Evolutionary conservation across 805 yeast species (phyloP).

Genomic region (Lachancea dasiensis): DNA sequence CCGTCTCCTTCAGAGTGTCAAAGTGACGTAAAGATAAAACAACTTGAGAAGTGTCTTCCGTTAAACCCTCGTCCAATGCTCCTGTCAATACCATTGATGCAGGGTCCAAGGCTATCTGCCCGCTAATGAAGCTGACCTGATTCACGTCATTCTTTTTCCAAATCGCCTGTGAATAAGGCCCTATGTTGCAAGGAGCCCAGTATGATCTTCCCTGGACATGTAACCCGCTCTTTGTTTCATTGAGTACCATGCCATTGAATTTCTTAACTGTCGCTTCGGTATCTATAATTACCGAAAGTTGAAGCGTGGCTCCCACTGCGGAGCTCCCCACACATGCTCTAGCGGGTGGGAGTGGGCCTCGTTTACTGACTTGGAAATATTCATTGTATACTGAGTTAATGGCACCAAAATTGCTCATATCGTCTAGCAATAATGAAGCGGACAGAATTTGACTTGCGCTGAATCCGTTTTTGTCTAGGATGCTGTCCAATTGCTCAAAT

Average conservation of each 20-base stretch:
- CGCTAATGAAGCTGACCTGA: slow-evolving; percentile 61
- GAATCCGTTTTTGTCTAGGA: slow-evolving; percentile 31
- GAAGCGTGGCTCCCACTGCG: slow-evolving; percentile 23
- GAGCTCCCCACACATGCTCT: slow-evolving; percentile 76
- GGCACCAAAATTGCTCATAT: slow-evolving; percentile 57
- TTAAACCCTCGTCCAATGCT: background rate
- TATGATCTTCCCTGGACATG: slow-evolving; percentile 91
- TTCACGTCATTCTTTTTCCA: slow-evolving; percentile 39
- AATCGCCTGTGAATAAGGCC: slow-evolving; percentile 90
- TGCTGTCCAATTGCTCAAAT: slow-evolving; percentile 38
- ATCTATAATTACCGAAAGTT: slow-evolving; percentile 56
- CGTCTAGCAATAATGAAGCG: slow-evolving; percentile 50
- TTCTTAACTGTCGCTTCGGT: slow-evolving; percentile 10
- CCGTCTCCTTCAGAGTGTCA: slow-evolving; percentile 51
- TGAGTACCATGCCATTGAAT: slow-evolving; percentile 3
- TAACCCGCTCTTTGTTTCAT: slow-evolving; percentile 51
- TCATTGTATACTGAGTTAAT: slow-evolving; percentile 58
- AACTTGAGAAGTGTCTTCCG: slow-evolving; percentile 31
- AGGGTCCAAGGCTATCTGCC: slow-evolving; percentile 87
- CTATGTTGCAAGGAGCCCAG: slow-evolving; percentile 98
- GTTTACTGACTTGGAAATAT: slow-evolving; percentile 38
- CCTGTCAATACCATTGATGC: slow-evolving; percentile 48
- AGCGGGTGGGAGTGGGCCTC: slow-evolving; percentile 72
- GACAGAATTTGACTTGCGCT: slow-evolving; percentile 47
- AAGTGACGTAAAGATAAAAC: slow-evolving; percentile 71